Evolutionary conservation across 2,329 filamentous ascomycete genomes (phyloP).

Genomic region (Onygenales sp.): DNA sequence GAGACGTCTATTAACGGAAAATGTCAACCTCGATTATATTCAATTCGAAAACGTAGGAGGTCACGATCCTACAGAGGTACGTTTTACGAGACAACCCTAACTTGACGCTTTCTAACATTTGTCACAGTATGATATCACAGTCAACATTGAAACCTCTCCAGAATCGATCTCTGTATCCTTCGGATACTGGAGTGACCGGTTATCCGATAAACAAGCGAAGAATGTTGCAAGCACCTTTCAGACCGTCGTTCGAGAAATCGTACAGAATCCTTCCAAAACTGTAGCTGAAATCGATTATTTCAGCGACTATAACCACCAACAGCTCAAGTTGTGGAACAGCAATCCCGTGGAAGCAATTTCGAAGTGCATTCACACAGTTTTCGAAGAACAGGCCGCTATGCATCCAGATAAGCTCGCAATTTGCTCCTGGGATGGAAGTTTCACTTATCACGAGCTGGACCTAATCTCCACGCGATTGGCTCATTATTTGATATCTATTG

Average conservation of each 20-base stretch:
- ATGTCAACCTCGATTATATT: background rate
- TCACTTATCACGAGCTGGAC: conserved; percentile 30
- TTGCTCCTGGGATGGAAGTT: conserved; percentile 18
- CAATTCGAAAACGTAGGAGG: background rate
- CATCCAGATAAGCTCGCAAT: conserved; percentile 14
- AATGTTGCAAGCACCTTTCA: conserved; percentile 26
- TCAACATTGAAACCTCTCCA: conserved; percentile 20
- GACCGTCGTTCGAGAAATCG: conserved; percentile 21
- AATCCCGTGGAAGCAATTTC: conserved; percentile 19
- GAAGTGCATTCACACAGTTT: conserved; percentile 28
- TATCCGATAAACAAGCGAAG: conserved; percentile 24
- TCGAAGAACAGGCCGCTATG: conserved; percentile 28
- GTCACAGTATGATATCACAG: conserved; percentile 16
- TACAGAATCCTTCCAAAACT: conserved; percentile 5
- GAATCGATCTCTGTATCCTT: conserved; percentile 39
- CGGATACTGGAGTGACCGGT: conserved; percentile 24
- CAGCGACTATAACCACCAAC: conserved; percentile 20
- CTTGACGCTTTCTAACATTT: background rate
- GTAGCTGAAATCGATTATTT: conserved; percentile 24
- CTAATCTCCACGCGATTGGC: conserved; percentile 27
- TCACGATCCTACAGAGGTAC: background rate
- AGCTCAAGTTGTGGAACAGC: conserved; percentile 26
- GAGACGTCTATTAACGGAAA: background rate
- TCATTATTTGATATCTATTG: conserved; percentile 26
- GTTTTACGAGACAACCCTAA: background rate